phyloP scores from a whole-genome alignment of 495 filamentous ascomycete genomes.

The Neurospora tetraspora region DNA sequence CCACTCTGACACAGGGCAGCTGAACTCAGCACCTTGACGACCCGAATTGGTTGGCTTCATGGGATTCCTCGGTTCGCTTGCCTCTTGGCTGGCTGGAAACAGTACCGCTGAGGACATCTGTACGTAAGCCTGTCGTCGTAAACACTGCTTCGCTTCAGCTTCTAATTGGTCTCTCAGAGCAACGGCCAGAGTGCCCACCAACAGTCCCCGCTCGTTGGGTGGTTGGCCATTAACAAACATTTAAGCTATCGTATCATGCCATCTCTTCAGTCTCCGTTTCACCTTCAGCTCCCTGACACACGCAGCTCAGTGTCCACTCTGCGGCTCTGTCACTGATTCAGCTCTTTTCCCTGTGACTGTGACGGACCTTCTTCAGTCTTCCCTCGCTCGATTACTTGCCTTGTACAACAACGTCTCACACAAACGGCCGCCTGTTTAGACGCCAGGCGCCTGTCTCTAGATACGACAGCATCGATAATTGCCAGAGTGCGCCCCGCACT shows the following conservation, averaged over 20 bases:
- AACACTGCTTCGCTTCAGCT: background rate
- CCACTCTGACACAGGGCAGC: background rate
- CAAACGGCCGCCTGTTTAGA: background rate
- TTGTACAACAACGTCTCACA: background rate
- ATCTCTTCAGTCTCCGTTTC: background rate
- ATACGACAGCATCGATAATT: background rate
- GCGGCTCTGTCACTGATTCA: background rate
- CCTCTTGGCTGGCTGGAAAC: background rate
- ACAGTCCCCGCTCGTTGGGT: background rate
- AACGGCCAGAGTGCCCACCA: background rate
- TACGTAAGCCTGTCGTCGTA: background rate
- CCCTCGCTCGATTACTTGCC: background rate
- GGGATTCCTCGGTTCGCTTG: background rate
- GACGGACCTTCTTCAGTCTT: background rate
- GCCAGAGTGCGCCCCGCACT: background rate
- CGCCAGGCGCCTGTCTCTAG: background rate
- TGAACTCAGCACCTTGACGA: background rate
- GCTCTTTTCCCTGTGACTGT: background rate
- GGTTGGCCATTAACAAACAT: background rate
- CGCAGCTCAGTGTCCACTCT: background rate
- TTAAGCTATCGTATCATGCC: background rate
- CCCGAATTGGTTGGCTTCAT: background rate
- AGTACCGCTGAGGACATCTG: background rate
- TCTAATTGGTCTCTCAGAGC: background rate
- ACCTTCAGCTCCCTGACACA: background rate